Percentiles rank a stretch among this genome's conserved stretches.
Conservation (phyloP, 441 rosid genomes). For the Pelargonium fulgidum region DNA sequence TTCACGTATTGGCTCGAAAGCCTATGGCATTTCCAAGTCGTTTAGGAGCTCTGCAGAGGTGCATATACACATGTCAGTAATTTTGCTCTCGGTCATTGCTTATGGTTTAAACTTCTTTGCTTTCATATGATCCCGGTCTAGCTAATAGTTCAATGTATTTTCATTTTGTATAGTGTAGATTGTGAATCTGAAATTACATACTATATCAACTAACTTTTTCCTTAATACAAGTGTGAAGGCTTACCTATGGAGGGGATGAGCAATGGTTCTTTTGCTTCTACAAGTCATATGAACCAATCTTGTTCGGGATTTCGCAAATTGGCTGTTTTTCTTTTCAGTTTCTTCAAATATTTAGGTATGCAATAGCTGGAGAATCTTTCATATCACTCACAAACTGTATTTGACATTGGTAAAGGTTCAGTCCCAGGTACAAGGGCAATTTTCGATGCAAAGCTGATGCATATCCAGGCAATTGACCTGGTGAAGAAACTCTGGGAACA, state of each 20-base stretch:
- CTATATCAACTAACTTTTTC: background rate
- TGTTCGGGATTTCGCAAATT: no score
- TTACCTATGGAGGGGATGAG: slow-evolving; percentile 1
- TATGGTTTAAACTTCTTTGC: background rate
- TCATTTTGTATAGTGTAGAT: no score
- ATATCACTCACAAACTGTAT: background rate
- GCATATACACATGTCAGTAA: slow-evolving; percentile 28
- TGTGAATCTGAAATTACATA: no score
- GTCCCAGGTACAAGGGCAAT: slow-evolving; percentile 26
- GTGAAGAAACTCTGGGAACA: slow-evolving; percentile 25
- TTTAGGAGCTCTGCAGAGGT: slow-evolving; percentile 26
- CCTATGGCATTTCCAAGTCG: slow-evolving; percentile 29
- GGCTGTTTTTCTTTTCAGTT: no score
- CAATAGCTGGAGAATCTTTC: no score
- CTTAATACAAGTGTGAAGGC: background rate
- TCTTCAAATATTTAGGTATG: no score
- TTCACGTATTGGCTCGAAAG: slow-evolving; percentile 42
- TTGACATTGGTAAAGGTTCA: slow-evolving; percentile 5
- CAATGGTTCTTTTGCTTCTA: background rate
- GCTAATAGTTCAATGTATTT: no score
- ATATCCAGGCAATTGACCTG: slow-evolving; percentile 26
- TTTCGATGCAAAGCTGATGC: slow-evolving; percentile 24
- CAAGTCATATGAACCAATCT: no score
- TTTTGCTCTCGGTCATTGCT: background rate
- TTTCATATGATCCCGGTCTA: background rate